A percentile compares a stretch with the other conserved stretches of the same genome.
phyloP scores from a whole-genome alignment of 371 early-diverging fungal species.

The Mortierella sp. region DNA sequence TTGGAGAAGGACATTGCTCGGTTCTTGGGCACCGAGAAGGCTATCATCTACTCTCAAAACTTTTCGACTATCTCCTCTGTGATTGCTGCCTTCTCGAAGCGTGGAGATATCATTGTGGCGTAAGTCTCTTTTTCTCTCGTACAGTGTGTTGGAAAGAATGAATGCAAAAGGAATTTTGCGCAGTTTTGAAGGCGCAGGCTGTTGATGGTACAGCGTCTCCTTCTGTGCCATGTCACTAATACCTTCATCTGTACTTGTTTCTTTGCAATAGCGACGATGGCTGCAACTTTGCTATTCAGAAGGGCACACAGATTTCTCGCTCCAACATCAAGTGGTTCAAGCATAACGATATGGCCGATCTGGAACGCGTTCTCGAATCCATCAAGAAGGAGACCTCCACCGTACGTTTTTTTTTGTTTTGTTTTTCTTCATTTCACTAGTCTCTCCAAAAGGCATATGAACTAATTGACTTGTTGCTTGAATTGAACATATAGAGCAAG shows the following conservation, averaged over 20 bases:
- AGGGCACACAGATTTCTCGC: constrained; percentile 93
- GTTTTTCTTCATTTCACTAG: neutral
- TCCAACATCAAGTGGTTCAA: constrained; percentile 91
- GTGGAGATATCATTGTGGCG: constrained; percentile 96
- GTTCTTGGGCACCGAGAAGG: constrained; percentile 90
- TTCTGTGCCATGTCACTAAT: neutral
- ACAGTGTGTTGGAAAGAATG: neutral
- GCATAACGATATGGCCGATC: constrained; percentile 97
- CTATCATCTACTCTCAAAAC: constrained; percentile 99
- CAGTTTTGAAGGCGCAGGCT: neutral
- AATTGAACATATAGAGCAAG: constrained; percentile 60
- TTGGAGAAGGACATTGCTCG: constrained; percentile 93
- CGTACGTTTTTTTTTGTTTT: constrained; percentile 40
- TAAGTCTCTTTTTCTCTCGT: constrained; percentile 40
- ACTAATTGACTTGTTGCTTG: neutral
- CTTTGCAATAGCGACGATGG: constrained; percentile 81
- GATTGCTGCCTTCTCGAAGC: constrained; percentile 98
- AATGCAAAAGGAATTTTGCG: neutral
- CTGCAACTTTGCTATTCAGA: constrained; percentile 90
- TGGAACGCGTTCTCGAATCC: constrained; percentile 89
- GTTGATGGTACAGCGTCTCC: neutral
- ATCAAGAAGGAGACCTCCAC: constrained; percentile 72
- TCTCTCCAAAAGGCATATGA: neutral
- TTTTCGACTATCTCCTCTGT: constrained; percentile 95
- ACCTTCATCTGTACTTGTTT: neutral